Evolutionary conservation across 768 basidiomycete genomes (phyloP).

Genomic region (Sporobolomyces phaffii): DNA sequence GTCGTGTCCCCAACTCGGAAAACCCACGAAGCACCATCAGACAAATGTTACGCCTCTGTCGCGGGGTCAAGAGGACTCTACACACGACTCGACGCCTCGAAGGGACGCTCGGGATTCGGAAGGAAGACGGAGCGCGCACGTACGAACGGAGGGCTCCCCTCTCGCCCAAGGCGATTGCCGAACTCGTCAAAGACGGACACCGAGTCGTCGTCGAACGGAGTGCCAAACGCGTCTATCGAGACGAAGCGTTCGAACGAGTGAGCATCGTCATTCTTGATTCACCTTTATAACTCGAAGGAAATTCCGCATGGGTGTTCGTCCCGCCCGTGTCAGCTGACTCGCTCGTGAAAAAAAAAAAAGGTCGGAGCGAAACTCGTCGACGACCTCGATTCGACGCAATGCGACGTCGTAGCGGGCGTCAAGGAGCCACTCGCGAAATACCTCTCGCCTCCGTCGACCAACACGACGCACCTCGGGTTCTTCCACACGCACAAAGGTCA

Average conservation of each 20-base stretch:
- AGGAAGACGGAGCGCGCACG: conserved; percentile 70
- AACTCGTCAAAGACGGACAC: conserved; percentile 58
- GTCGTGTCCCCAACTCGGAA: too few species aligned
- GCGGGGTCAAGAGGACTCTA: not conserved
- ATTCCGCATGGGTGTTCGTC: not conserved
- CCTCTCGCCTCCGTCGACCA: not conserved
- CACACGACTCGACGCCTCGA: not conserved
- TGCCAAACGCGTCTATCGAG: conserved; percentile 64
- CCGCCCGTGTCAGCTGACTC: not conserved
- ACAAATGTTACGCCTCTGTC: conserved; percentile 13
- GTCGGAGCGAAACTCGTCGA: conserved; percentile 67
- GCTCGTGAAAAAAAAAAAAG: too few species aligned
- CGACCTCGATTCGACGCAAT: conserved; percentile 53
- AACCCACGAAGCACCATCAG: too few species aligned
- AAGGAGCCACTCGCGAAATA: conserved; percentile 58
- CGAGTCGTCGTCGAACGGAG: conserved; percentile 71
- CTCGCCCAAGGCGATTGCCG: conserved; percentile 65
- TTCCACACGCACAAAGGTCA: conserved; percentile 57
- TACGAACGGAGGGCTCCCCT: conserved; percentile 85
- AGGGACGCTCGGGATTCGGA: conserved; percentile 55
- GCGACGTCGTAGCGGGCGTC: conserved; percentile 73
- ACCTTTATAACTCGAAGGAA: too few species aligned
- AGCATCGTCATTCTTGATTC: conserved; percentile 35
- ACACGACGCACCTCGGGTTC: conserved; percentile 73
- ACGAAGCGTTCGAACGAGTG: conserved; percentile 63